Conservation (phyloP, 208 protist species). For the Willaertia magna region DNA sequence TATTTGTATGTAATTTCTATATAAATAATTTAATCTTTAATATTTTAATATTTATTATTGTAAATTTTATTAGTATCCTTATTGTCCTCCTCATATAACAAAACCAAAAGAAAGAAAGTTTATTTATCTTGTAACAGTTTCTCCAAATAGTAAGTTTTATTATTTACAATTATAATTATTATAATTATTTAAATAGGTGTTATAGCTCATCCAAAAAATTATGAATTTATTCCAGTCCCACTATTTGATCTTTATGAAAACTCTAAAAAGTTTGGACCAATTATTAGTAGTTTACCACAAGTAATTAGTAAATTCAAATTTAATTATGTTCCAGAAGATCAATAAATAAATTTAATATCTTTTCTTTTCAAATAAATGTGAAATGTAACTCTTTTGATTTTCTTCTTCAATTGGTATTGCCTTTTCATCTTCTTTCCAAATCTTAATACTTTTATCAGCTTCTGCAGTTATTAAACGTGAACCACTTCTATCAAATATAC, state of each 20-base stretch:
- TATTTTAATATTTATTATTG: too few species aligned
- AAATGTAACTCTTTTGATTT: neutral
- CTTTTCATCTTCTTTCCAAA: conserved; percentile 41
- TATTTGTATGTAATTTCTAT: neutral
- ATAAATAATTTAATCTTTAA: neutral
- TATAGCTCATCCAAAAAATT: conserved; percentile 50
- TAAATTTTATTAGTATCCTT: conserved; percentile 64
- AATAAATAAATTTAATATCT: neutral
- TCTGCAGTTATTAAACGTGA: conserved; percentile 63
- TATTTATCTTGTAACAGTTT: conserved; percentile 61
- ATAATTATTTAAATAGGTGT: neutral
- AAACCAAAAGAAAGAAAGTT: conserved; percentile 60
- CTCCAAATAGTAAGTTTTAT: conserved; percentile 38
- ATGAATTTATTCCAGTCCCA: conserved; percentile 62
- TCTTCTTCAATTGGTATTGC: conserved; percentile 10
- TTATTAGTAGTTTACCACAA: conserved; percentile 58
- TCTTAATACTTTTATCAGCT: conserved; percentile 68
- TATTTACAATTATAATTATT: neutral
- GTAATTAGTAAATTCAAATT: conserved; percentile 58
- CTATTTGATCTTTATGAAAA: conserved; percentile 79
- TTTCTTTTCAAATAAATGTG: neutral
- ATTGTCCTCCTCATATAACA: conserved; percentile 66
- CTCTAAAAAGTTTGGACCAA: conserved; percentile 53
- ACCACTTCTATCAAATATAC: conserved; percentile 60
- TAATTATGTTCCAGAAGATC: conserved; percentile 13